Base-by-base conservation (phyloP, 331 rosid genomes). In the Pyracantha coccinea region DNA sequence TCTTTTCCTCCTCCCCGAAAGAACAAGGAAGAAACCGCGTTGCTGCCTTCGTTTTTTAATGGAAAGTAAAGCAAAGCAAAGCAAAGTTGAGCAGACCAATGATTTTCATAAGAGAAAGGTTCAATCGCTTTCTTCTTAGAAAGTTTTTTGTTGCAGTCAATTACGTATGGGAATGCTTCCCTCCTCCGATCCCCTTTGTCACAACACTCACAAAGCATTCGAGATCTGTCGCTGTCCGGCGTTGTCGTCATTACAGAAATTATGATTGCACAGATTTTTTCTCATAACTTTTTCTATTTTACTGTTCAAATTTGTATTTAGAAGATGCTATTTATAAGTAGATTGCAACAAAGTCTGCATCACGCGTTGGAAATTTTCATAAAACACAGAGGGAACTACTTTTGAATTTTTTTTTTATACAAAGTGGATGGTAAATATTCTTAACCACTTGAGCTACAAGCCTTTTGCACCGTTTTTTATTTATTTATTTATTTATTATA, bases 21-120 rank as follows among this genome's bases (percentile, higher is more conserved):
- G 64, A 71, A 24, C 73, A 19, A 60, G 45, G 63, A 78, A 82
- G 86, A 86, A 84, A 84, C 88, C 90, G 89, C 90, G 88, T 88
- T 64, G 76, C 85, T 67, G 85, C 83, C 80, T 72, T 69, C 53
- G 29, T 10, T 71, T 75, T 79, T 74, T 64, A 16, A 28, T n/a
- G 60, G 10, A 20, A 21, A 70, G 74, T 21, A 76, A 35, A 35
- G 58, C 65, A 25, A 83, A 35, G 58, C 65, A 25, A 83, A 17
- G 50, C 50, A 44, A 12, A 33, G 38, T 59, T 38, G 54, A 72
- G 57, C 17, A 28, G 23, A 71, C 55, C 69, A 69, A 52, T 52
- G 57, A 52, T 17, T 52, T 41, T 41, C 71, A 58, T 73, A 77
- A 59, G 60, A 31, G 80, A 58, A 77, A 68, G 45, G 66, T 76